A percentile compares a stretch with the other conserved stretches of the same genome.
These are phyloP conservation scores for Tulasnella sp. DNA, from an alignment of 768 basidiomycete species.

Conservation along the genomic window DNA sequence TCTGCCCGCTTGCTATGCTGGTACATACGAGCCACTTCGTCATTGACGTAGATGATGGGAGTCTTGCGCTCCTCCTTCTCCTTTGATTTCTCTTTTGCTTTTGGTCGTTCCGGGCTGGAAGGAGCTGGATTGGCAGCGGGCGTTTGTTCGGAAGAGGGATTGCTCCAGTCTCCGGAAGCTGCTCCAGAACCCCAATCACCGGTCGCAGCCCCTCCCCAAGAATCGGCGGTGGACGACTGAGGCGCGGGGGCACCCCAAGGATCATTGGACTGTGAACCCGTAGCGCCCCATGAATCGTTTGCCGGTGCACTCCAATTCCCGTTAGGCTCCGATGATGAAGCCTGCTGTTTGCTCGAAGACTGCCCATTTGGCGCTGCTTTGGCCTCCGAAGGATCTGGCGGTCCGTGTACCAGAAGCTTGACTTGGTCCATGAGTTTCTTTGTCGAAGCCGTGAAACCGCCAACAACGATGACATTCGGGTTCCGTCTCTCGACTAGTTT, in stretches of 20 bases:
- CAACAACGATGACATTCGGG: constrained; percentile 82
- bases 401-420: constrained; percentile 45
- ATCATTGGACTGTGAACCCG: not conserved
- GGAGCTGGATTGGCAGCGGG: not conserved
- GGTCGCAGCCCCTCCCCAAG: constrained; percentile 26
- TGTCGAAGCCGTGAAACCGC: constrained; percentile 81
- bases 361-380: not conserved
- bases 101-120: constrained; percentile 11
- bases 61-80: constrained; percentile 34
- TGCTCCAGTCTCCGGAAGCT: constrained; percentile 28
- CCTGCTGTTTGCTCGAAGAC: not conserved
- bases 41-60: constrained; percentile 74
- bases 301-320: constrained; percentile 19
- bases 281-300: not conserved
- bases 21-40: constrained; percentile 90
- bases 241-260: constrained; percentile 29
- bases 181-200: constrained; percentile 33
- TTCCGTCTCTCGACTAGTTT: constrained; percentile 74
- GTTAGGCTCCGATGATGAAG: not conserved
- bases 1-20: constrained; percentile 81
- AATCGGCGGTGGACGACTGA: constrained; percentile 16
- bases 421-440: constrained; percentile 57
- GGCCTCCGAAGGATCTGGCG: constrained; percentile 15
- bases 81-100: not conserved
- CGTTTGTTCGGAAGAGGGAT: constrained; percentile 10